Evolutionary conservation across 139 green algal species (phyloP).

Genomic region (Astrephomene gubernaculifera): DNA sequence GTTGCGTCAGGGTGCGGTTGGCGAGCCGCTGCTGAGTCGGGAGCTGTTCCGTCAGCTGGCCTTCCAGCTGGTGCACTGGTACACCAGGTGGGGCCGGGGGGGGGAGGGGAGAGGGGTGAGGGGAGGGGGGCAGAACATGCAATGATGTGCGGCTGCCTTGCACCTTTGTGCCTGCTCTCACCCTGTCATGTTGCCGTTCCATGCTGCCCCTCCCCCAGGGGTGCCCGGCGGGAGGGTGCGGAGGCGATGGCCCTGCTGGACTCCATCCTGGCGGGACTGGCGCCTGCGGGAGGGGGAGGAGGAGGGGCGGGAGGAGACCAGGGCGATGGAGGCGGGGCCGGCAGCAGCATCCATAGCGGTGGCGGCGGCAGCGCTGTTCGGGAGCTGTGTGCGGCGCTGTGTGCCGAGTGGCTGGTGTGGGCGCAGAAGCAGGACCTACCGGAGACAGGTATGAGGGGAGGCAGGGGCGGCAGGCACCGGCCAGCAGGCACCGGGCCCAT

Average conservation of each 20-base stretch:
- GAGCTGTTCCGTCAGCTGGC: conserved; percentile 35
- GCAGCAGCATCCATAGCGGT: not conserved
- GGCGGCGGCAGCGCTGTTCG: not conserved
- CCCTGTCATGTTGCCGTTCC: not conserved
- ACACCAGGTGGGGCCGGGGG: conserved; percentile 20
- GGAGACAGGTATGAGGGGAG: not conserved
- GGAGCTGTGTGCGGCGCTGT: conserved; percentile 38
- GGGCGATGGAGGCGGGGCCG: not conserved
- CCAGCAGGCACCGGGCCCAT: not conserved
- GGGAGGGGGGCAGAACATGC: not conserved
- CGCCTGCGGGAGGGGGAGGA: not conserved
- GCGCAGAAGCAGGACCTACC: conserved; percentile 31
- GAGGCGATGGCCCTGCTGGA: conserved; percentile 46
- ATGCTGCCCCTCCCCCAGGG: conserved; percentile 4
- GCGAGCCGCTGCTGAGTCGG: conserved; percentile 21
- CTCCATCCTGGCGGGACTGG: conserved; percentile 19
- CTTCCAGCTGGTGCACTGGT: conserved; percentile 44
- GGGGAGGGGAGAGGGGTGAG: not conserved
- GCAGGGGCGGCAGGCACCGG: not conserved
- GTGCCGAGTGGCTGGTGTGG: conserved; percentile 33
- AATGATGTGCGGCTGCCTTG: not conserved
- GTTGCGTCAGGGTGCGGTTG: conserved; percentile 21
- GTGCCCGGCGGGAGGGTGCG: conserved; percentile 33
- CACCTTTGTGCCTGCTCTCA: no score
- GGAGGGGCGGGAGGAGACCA: not conserved